Evolutionary conservation across 1,284 basidiomycete species (phyloP).

Genomic region (Leccinum pachyderme): DNA sequence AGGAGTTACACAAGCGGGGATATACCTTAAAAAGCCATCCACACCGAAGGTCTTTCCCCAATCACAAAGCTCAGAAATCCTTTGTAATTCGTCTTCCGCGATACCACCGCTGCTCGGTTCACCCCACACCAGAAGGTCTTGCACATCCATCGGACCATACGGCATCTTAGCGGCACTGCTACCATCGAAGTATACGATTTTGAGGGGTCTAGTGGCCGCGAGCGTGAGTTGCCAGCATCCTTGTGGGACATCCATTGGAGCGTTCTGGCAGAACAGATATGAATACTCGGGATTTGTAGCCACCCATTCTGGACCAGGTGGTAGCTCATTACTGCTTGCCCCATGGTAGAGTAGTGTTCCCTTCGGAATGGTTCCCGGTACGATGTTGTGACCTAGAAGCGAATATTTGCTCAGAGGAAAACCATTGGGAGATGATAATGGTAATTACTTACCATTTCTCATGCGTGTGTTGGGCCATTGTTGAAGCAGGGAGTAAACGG

Average conservation of each 20-base stretch:
- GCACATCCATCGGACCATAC: constrained; percentile 41
- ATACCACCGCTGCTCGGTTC: constrained; percentile 10
- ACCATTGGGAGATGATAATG: accelerated
- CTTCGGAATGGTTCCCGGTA: constrained; percentile 39
- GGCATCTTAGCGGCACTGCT: constrained; percentile 38
- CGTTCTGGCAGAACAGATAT: constrained; percentile 33
- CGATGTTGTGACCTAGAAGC: constrained; percentile 40
- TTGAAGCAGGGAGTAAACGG: constrained; percentile 36
- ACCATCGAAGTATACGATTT: constrained; percentile 46
- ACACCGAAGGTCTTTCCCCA: constrained; percentile 38
- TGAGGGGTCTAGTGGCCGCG: constrained; percentile 36
- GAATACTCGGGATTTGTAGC: constrained; percentile 47
- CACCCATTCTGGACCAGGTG: constrained; percentile 39
- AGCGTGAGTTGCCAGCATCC: constrained; percentile 42
- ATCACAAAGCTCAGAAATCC: constrained; percentile 35
- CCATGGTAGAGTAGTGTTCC: constrained; percentile 46
- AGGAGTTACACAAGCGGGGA: not conserved
- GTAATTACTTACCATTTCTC: constrained; percentile 38
- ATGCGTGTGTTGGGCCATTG: constrained; percentile 52
- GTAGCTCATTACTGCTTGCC: constrained; percentile 22
- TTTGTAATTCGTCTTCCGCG: constrained; percentile 27
- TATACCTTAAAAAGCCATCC: constrained; percentile 41
- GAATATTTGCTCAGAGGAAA: not conserved
- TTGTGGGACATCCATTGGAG: not conserved
- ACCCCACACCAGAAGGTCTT: constrained; percentile 43